A percentile compares a stretch with the other conserved stretches of the same genome.
Conservation (phyloP, 2,329 filamentous ascomycete genomes). For the Gliomastix tumulicola region DNA sequence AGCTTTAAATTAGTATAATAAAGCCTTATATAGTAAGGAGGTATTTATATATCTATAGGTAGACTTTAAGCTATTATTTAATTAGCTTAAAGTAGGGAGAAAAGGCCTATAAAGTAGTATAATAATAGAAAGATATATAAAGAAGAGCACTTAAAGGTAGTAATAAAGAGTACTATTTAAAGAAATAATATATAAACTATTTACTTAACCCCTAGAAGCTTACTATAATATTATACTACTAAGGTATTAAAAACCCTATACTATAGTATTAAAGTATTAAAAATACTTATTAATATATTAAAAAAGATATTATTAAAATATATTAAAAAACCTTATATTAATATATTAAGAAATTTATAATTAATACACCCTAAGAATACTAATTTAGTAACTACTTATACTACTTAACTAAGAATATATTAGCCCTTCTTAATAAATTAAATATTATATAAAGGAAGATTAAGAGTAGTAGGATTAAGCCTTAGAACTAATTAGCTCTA, state of each 20-base stretch:
- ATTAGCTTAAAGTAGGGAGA: too few relatives aligned
- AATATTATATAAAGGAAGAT: neutral
- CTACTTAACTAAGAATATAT: neutral
- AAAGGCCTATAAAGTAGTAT: too few relatives aligned
- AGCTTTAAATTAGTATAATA: too few relatives aligned
- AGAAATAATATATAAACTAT: neutral
- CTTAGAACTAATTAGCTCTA: neutral
- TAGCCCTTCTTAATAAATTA: too few relatives aligned
- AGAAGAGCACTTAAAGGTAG: neutral
- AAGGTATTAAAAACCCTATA: neutral
- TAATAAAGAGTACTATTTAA: neutral
- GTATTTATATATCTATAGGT: too few relatives aligned
- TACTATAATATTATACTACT: neutral
- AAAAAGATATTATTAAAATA: neutral
- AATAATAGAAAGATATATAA: too few relatives aligned
- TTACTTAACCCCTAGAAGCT: neutral
- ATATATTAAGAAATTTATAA: neutral
- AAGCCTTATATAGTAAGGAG: too few relatives aligned
- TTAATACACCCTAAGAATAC: neutral
- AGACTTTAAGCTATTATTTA: neutral
- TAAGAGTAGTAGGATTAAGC: neutral
- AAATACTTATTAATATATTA: neutral
- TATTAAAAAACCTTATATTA: neutral
- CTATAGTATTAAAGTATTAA: neutral
- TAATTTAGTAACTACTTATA: neutral